Base-by-base conservation (phyloP, 495 filamentous ascomycete species). In the Penicillium pancosmium region DNA sequence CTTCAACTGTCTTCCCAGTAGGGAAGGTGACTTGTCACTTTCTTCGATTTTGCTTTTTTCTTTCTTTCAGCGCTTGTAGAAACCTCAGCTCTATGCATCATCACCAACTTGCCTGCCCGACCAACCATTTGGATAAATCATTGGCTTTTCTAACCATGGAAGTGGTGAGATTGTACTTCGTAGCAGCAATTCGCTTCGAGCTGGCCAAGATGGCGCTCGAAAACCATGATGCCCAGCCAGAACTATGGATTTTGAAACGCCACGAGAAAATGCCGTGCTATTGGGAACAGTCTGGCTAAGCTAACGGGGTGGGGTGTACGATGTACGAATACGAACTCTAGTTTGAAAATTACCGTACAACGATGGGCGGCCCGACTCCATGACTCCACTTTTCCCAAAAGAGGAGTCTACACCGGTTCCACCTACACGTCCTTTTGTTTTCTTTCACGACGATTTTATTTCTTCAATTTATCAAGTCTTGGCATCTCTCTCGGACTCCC, bases 301-400 rank as follows among this genome's bases (percentile, higher is more conserved):
- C 27, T 31, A 31, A 31, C 27, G 2, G 27, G 27, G 5, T 31
- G 27, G 27, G 25, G 27, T 6, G 5, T 31, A 31, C 27, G 27
- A 16, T 16, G 16, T 44, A 44, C 25, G 31, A 18, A 57, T 41
- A 48, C 38, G 35, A 13, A 31, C 21, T 44, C 15, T 23, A 31
- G 25, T n/a, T 3, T 57, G 51, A 57, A 64, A 65, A 65, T 52
- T 65, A 65, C 62, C 2, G 23, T 23, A 18, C 27, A 31, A 27
- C 10, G 27, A 27, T 63, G 53, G 56, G 21, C 12, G 15, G 54
- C 41, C 27, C 43, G 36, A 54, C 58, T 51, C 9, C 38, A 47
- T 43, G 36, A 52, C 58, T 51, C 9, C 38, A 47, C 50, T 16
- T 44, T 31, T 33, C 35, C 44, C 16, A 55, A 54, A 27, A 16